Conservation (phyloP, 139 green algal genomes). For the Micractinium conductrix region DNA sequence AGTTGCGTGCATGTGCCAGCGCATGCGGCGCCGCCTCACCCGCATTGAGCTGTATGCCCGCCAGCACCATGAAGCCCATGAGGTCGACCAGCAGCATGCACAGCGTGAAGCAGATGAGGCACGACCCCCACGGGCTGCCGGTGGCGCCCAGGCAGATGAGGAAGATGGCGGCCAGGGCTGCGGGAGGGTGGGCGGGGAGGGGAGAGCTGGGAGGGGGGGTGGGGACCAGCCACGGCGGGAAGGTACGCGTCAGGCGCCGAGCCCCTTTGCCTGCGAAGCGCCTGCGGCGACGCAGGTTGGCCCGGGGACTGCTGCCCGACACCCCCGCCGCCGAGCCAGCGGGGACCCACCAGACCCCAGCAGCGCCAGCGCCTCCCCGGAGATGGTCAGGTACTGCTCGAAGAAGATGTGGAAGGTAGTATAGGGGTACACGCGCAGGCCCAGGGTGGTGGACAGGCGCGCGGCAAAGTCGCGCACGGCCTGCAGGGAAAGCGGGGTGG, state of each 20-base stretch:
- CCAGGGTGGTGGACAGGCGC: slow-evolving; percentile 43
- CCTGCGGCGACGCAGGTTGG: no score
- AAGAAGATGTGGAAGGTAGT: slow-evolving; percentile 96
- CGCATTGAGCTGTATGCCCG: slow-evolving; percentile 78
- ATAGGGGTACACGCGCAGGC: slow-evolving; percentile 84
- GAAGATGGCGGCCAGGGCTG: slow-evolving; percentile 37
- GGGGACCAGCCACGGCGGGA: not conserved
- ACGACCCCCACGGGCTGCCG: slow-evolving; percentile 33
- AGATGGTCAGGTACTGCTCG: slow-evolving; percentile 88
- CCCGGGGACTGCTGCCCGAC: no score
- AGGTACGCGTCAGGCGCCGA: no score
- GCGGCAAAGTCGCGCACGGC: slow-evolving; percentile 41
- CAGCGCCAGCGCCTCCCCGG: slow-evolving; percentile 38
- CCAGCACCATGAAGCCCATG: slow-evolving; percentile 38
- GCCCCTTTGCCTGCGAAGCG: no score
- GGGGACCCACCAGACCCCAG: slow-evolving; percentile 39
- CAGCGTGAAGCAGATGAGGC: not conserved
- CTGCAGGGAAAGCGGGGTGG: slow-evolving; percentile 20
- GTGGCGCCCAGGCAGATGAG: slow-evolving; percentile 52
- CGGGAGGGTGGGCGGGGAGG: not conserved
- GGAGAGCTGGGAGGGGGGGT: not conserved
- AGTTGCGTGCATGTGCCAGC: not conserved
- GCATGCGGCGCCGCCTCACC: slow-evolving; percentile 18
- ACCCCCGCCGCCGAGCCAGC: no score
- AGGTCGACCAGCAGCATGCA: not conserved